Evolutionary conservation across 2,329 filamentous ascomycete genomes (phyloP), one percentile per base, ranked within the genome.

Genomic region (Exophiala dermatitidis): DNA sequence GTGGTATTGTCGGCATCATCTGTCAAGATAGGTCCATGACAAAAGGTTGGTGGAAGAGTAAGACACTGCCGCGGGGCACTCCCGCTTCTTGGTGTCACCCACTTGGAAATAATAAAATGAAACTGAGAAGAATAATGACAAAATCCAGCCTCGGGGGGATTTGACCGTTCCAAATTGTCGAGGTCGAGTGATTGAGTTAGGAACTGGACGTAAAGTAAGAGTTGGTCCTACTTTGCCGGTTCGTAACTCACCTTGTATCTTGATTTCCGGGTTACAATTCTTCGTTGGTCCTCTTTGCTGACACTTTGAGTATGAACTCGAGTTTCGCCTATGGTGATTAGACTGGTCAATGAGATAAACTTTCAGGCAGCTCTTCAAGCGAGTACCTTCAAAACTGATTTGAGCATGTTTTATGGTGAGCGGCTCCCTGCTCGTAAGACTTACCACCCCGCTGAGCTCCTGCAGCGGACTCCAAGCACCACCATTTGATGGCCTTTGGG

Each of bases 141-240:
- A n/a, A 48, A 8, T 4, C 32, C 34, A 26, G 32, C n/a, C 4
- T 38, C 8, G 29, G 12, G 29, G 30, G 12, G 33, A 28, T 40
- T 48, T 48, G 26, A 38, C 29, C 29, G 38, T 40, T 40, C 46
- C 29, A 48, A 48, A 38, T 40, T 26, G 5, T 48, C 12, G 9
- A 48, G 32, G 32, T 48, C 46, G 32, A 19, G 5, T 7, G 7
- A n/a, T n/a, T 36, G 33, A 7, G 33, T 7, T n/a, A 36, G 33
- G n/a, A 36, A 36, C 33, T 36, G 33, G n/a, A 19, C 19, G 19
- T 19, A 36, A 36, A n/a, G 33, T 36, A 7, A 7, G 7, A 36
- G 33, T n/a, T 36, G 19, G 19, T 36, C 33, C 33, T 7, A 36
- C 7, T 36, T 36, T n/a, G 7, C 33, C 7, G 33, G 33, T n/a